Base-by-base conservation (phyloP, 257 asterid species). In the Rhazya stricta region DNA sequence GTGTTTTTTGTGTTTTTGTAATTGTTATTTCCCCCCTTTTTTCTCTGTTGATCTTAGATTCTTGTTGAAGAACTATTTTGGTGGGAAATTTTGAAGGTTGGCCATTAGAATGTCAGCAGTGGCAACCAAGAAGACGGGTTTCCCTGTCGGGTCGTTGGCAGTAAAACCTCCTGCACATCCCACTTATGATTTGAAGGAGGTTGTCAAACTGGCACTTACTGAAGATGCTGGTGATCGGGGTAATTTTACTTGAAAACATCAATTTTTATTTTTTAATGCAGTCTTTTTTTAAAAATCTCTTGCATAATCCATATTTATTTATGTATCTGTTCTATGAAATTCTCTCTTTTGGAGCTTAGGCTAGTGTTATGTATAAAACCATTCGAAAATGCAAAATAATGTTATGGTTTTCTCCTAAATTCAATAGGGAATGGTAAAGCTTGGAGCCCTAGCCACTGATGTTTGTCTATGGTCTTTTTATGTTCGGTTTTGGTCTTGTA, bases 181-280 rank as follows among this genome's bases (percentile, higher is more conserved):
- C 67, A 92, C 96, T 9, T 94, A 94, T 83, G 94, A 94, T 84
- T 83, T 94, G 75, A 92, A 92, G 79, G 86, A 80, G 73, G 96
- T 94, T 46, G 89, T 92, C 53, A 87, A 85, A 71, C 89, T 92
- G 60, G 98, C 98, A 70, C 90, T 94, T 41, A 87, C 98, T n/a
- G 98, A 95, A 86, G 99, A 94, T 81, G 96, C 97, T 60, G 98
- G 97, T 54, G 94, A 87, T 86, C 81, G 79, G 90, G 99, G 99
- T 92, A 56, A 3, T 74, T 48, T 69, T 39, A 39, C 4, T 43
- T 50, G 29, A 15, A 11, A 4, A 3, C 39, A 13, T 56, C 25
- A 4, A 10, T 9, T 36, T 48, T 45, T 2, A 1, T 25, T 57
- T 69, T 51, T 56, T 68, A 58, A 41, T 41, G 54, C 37, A 12